These are phyloP conservation scores for Pharus latifolius DNA, from an alignment of 176 grass and related monocot genomes.

Conservation along the genomic window DNA sequence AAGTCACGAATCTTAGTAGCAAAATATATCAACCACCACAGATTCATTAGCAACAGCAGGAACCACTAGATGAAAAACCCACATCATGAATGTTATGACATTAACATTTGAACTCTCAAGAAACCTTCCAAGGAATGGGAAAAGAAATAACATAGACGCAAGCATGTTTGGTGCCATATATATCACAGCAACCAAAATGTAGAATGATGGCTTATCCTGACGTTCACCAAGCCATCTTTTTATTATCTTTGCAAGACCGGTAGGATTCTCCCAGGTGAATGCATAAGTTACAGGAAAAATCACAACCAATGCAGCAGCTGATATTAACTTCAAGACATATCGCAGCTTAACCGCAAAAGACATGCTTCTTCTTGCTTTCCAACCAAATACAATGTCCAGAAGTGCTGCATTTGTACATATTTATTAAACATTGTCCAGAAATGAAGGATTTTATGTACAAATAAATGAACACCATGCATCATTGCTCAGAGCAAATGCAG, in stretches of 20 bases:
- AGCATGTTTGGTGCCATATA: constrained; percentile 96
- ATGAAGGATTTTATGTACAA: not conserved
- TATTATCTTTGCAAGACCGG: constrained; percentile 65
- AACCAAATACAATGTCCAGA: constrained; percentile 85
- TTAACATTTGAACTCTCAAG: constrained; percentile 82
- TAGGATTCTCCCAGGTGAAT: constrained; percentile 64
- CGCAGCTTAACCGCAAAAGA: constrained; percentile 77
- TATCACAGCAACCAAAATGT: constrained; percentile 78
- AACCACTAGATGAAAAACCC: constrained; percentile 21
- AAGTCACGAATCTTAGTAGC: not conserved
- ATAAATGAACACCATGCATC: not conserved
- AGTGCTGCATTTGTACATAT: too few species aligned
- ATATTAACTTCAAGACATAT: constrained; percentile 85
- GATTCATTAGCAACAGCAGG: not conserved
- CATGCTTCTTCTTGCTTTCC: constrained; percentile 99
- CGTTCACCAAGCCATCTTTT: constrained; percentile 93
- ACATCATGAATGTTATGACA: constrained; percentile 89
- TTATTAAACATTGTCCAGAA: too few species aligned
- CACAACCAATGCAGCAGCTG: constrained; percentile 83
- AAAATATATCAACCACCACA: not conserved
- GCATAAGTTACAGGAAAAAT: constrained; percentile 95
- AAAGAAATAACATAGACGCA: constrained; percentile 76
- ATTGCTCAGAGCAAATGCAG: not conserved
- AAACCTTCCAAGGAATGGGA: constrained; percentile 71
- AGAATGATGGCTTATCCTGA: constrained; percentile 70